Evolutionary conservation across 164 flowering plant species (phyloP).

Genomic region (Berberis vulgaris): DNA sequence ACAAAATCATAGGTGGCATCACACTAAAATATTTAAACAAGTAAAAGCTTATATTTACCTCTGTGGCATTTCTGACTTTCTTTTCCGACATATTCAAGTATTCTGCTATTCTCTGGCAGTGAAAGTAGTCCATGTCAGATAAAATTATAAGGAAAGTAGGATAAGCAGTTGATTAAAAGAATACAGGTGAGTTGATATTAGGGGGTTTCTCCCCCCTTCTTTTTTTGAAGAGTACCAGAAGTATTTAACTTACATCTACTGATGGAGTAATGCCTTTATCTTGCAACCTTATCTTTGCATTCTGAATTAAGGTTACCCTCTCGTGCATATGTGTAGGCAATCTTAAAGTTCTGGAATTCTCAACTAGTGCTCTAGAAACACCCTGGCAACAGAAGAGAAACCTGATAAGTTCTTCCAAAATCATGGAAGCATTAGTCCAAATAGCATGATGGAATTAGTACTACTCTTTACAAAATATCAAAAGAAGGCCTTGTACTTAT

Average conservation of each 20-base stretch:
- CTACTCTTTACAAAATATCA: too few relatives aligned
- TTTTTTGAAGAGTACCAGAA: too few relatives aligned
- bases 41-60: conserved; percentile 38
- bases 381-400: conserved; percentile 50
- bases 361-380: conserved; percentile 74
- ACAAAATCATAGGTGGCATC: conserved; percentile 4
- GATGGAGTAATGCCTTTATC: conserved; percentile 80
- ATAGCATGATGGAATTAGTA: not conserved
- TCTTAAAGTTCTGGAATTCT: conserved; percentile 72
- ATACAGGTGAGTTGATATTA: not conserved
- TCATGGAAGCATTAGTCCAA: not conserved
- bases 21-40: not conserved
- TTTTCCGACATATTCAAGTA: conserved; percentile 70
- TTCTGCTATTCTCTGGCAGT: conserved; percentile 78
- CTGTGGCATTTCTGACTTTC: conserved; percentile 89
- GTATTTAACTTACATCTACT: conserved; percentile 50
- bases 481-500: too few relatives aligned
- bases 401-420: not conserved
- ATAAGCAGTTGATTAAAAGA: not conserved
- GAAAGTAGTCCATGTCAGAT: conserved; percentile 9
- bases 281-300: conserved; percentile 64
- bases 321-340: conserved; percentile 83
- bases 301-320: conserved; percentile 67
- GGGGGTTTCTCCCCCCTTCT: too few relatives aligned
- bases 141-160: conserved; percentile 1